Conservation (phyloP, 2,329 filamentous ascomycete species). For the Nemania diffusa region DNA sequence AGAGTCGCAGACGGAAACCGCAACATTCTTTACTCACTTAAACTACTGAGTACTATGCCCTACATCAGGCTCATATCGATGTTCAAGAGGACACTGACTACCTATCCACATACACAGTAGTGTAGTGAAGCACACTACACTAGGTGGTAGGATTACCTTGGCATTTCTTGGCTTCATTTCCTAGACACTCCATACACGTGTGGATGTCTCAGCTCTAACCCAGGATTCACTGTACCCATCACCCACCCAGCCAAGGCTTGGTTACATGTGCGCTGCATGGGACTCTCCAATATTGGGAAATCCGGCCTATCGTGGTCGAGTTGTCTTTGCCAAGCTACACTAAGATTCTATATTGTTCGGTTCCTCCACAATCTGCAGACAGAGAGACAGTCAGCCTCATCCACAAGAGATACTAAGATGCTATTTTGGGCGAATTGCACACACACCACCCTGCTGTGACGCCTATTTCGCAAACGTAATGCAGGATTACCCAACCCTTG, state of each 20-base stretch:
- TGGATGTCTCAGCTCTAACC: slow-evolving; percentile 22
- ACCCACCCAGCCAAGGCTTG: slow-evolving; percentile 16
- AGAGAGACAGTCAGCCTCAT: slow-evolving; percentile 34
- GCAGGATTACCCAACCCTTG: slow-evolving; percentile 15
- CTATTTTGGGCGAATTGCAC: slow-evolving; percentile 30
- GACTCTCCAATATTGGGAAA: slow-evolving; percentile 17
- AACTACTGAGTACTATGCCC: neutral
- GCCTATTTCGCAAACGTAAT: slow-evolving; percentile 16
- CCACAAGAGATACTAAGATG: slow-evolving; percentile 24
- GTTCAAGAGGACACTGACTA: neutral
- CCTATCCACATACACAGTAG: no score
- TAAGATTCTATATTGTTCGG: slow-evolving; percentile 14
- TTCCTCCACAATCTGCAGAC: slow-evolving; percentile 20
- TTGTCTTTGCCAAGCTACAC: slow-evolving; percentile 27
- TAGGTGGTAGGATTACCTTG: neutral
- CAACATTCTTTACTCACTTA: neutral
- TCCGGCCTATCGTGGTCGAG: slow-evolving; percentile 13
- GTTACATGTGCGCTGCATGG: slow-evolving; percentile 7
- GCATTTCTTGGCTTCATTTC: slow-evolving; percentile 27
- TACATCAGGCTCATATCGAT: neutral
- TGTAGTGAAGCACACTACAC: neutral
- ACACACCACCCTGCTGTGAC: slow-evolving; percentile 16
- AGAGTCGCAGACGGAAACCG: neutral
- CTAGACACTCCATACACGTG: neutral
- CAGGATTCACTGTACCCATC: slow-evolving; percentile 2